Base-by-base conservation (phyloP, 2,329 filamentous ascomycete genomes). In the Aspergillus ustus region DNA sequence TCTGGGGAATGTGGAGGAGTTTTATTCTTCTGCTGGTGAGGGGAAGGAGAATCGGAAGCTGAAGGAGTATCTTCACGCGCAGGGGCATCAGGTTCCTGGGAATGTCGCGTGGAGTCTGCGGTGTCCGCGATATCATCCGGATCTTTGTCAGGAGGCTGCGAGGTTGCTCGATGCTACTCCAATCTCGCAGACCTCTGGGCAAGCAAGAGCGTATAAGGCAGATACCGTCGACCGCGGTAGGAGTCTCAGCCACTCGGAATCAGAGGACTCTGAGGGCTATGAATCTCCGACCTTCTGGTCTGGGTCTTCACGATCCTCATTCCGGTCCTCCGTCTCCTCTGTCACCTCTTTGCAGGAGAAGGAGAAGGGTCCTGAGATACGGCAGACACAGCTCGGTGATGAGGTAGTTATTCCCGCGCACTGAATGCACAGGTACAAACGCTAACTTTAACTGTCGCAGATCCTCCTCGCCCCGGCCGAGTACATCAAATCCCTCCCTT, bases 401-500 rank as follows among this genome's bases (percentile, higher is more conserved):
- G 52, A 55, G 43, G 52, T 55, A 46, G 25, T 3, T 17, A 4
- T 34, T 1, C 9, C 20, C 25, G 5, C 25, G 5, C 13, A 13
- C 15, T 2, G 34, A 40, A 11, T 22, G 6, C 3, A 31, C 3
- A 2, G 1, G 15, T 13, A 20, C 1, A 4, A 54, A 37, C 7
- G 11, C 43, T 59, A 13, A 59, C 17, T 13, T n/a, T 2, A 25
- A 13, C 44, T 29, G 4, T 5, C 25, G 25, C 25, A 51, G 56
- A 51, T 57, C 11, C 59, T 66, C 1, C 17, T 52, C 22, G 59
- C 52, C 6, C 52, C 61, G 20, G 58, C 58, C 5, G 61, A 63
- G 13, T 78, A 78, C 57, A 65, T 77, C 25, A 67, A 67, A 29
- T 70, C 70, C 11, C 53, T 57, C 20, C 75, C 73, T 6, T 75